Evolutionary conservation across 768 basidiomycete genomes (phyloP).

Genomic region (Leccinum longicurvipes): DNA sequence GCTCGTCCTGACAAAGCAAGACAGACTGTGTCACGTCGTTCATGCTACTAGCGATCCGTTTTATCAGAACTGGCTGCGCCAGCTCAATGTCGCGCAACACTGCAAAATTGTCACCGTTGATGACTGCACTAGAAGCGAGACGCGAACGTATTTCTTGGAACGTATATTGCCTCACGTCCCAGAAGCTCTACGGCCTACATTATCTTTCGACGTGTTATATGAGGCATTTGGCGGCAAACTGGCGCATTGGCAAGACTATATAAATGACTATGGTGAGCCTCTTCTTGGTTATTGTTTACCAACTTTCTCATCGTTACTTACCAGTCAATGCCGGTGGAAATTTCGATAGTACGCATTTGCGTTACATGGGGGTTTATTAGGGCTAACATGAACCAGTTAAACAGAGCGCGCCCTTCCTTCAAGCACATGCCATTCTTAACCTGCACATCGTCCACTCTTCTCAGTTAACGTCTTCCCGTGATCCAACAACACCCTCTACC

Average conservation of each 20-base stretch:
- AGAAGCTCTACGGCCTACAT: slow-evolving; percentile 46
- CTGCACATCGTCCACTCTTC: slow-evolving; percentile 85
- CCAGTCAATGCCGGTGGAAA: slow-evolving; percentile 73
- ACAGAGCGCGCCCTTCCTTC: slow-evolving; percentile 79
- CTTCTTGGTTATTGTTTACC: not conserved
- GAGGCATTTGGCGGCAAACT: slow-evolving; percentile 83
- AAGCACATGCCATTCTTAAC: slow-evolving; percentile 80
- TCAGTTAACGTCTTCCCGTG: slow-evolving; percentile 45
- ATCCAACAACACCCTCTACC: slow-evolving; percentile 30
- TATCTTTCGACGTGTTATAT: slow-evolving; percentile 72
- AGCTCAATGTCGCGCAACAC: slow-evolving; percentile 77
- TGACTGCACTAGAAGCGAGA: slow-evolving; percentile 73
- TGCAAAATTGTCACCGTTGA: slow-evolving; percentile 84
- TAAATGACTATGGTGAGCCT: slow-evolving; percentile 62
- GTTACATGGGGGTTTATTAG: not conserved
- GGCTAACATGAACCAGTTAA: slow-evolving; percentile 47
- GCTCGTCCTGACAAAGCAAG: slow-evolving; percentile 85
- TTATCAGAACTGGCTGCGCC: slow-evolving; percentile 80
- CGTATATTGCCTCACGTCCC: slow-evolving; percentile 68
- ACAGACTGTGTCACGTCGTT: slow-evolving; percentile 78
- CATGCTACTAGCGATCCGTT: slow-evolving; percentile 83
- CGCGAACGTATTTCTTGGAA: slow-evolving; percentile 62
- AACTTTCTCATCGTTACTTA: slow-evolving; percentile 7
- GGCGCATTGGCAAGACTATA: slow-evolving; percentile 78
- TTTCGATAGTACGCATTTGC: slow-evolving; percentile 53